Evolutionary conservation across 257 asterid species (phyloP).

Genomic region (Forsythia suspensa): DNA sequence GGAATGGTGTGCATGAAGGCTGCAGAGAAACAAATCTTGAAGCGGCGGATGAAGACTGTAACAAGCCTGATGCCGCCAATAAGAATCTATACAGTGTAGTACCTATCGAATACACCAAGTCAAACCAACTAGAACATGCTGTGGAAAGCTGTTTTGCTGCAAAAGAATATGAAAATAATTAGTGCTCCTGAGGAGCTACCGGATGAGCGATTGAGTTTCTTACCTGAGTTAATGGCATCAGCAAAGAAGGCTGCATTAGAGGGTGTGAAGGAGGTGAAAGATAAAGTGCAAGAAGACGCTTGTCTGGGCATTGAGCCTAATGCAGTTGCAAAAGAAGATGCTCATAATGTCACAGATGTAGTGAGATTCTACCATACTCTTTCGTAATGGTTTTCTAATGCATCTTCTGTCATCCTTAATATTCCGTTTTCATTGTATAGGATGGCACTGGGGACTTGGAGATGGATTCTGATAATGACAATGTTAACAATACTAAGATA

Average conservation of each 20-base stretch:
- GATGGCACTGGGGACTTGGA: slow-evolving; percentile 64
- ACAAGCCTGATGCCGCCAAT: slow-evolving; percentile 5
- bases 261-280: slow-evolving; percentile 61
- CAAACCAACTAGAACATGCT: slow-evolving; percentile 23
- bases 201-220: slow-evolving; percentile 53
- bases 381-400: background rate
- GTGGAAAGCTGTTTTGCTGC: slow-evolving; percentile 32
- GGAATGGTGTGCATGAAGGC: slow-evolving; percentile 33
- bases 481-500: slow-evolving; percentile 60
- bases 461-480: slow-evolving; percentile 70
- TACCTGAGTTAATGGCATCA: slow-evolving; percentile 73
- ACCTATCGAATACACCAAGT: slow-evolving; percentile 22
- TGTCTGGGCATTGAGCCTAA: slow-evolving; percentile 33
- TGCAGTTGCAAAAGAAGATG: slow-evolving; percentile 38
- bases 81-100: slow-evolving; percentile 30
- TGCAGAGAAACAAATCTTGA: slow-evolving; percentile 26
- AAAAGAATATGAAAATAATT: slow-evolving; percentile 31
- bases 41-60: slow-evolving; percentile 26
- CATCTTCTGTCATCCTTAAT: slow-evolving; percentile 10
- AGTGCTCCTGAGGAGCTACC: slow-evolving; percentile 23
- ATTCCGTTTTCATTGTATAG: slow-evolving; percentile 32
- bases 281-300: slow-evolving; percentile 44
- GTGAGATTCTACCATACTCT: slow-evolving; percentile 39
- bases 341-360: slow-evolving; percentile 50
- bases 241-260: slow-evolving; percentile 59